Evolutionary conservation across 345 rosid species (phyloP), one percentile per base, ranked within the genome.

Genomic region (Passiflora organensis): DNA sequence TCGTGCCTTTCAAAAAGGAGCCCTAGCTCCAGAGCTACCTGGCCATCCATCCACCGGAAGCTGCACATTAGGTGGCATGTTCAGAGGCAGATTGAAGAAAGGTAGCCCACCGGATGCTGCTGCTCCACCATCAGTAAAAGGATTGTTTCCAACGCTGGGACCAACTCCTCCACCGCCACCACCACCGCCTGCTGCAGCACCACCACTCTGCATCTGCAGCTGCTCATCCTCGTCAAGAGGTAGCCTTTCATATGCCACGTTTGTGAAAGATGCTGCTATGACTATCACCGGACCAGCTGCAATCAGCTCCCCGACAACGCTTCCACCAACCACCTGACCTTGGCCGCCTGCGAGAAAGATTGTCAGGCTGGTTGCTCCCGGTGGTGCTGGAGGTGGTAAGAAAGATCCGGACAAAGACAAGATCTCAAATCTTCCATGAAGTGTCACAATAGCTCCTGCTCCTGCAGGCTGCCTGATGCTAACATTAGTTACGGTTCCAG

Each of bases 271-370:
- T 0, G 96, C 78, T 1, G 96, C 95, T 58, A 91, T 88, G 41
- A 91, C 82, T 50, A 91, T 88, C 51, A 91, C 98, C 2, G 96
- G 96, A 1, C 98, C 98, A 0, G 98, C 90, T 14, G 96, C 95
- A 11, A 67, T 86, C 64, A 91, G 59, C 79, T 91, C 98, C 20
- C 98, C 98, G 0, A 88, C 95, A 10, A 91, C 98, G 67, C 76
- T 91, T 18, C 98, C 98, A 0, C 98, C 98, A 6, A 91, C 85
- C 13, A 91, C 95, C 63, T 91, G 96, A 1, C 98, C 98, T 59
- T 88, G 95, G 17, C 90, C 87, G 6, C 98, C 96, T 6, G 93
- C 87, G 10, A 91, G 67, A 59, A 82, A 88, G 23, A 88, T 80
- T 0, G 98, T 86, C 59, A 91, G 56, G 62, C 98, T 88, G 0